Evolutionary conservation across 441 rosid genomes (phyloP), one percentile per base, ranked within the genome.

Genomic region (Lepidium campestre): DNA sequence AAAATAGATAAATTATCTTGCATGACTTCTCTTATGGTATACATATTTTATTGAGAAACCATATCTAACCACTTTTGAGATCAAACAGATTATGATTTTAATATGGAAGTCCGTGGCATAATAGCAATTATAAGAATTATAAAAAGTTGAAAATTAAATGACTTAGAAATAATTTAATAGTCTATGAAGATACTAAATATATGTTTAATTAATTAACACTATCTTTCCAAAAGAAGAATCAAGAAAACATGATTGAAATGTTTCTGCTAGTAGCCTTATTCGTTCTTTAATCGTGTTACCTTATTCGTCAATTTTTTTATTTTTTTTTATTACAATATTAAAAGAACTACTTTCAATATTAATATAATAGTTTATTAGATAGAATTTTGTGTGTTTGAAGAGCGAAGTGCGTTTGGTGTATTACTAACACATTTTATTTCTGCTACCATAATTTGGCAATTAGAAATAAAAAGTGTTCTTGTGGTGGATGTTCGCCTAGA

Each of bases 381-480:
- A 68, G 25, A 40, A 44, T 49, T 68, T 37, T 32, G 4, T 52
- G 29, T 34, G n/a, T 53, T 45, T 35, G 15, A 53, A 62, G 63
- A 44, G 49, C 20, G 68, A 62, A 62, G 74, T 70, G 74, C 63
- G 63, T 70, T 70, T 41, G 68, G 68, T 54, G 48, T 52, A 60
- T 12, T 42, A 34, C 29, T 36, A 70, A 44, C 62, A 62, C 25
- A 42, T 31, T 61, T 62, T 44, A 56, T 35, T 44, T 44, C 29
- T 61, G 56, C 40, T 35, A 46, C 46, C 67, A 69, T 41, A 15
- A 12, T 49, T 58, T 58, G 44, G 46, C 68, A 61, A 59, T 50
- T 50, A 60, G 40, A 42, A 34, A 60, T 12, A 23, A 32, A 61
- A 62, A 37, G 45, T 60, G 18, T 32, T 15, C 35, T 29, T 10